Evolutionary conservation across 495 filamentous ascomycete species (phyloP).

Genomic region (Trichocladium uniseriatum): DNA sequence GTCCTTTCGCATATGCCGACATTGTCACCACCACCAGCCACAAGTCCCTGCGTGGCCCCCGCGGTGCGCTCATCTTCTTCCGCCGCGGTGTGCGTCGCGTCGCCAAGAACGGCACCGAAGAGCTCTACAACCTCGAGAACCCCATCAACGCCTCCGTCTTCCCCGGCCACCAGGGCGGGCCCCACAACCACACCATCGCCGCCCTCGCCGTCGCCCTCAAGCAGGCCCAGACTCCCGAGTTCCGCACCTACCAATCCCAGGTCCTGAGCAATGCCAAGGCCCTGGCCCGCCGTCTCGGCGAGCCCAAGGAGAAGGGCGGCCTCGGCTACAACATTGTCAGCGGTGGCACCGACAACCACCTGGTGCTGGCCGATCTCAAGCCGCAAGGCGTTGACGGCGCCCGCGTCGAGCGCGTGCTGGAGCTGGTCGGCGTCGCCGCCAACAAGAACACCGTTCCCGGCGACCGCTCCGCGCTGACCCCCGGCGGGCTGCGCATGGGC

Average conservation of each 20-base stretch:
- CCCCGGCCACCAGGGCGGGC: constrained; percentile 96
- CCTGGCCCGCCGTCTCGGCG: constrained; percentile 64
- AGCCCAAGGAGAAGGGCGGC: constrained; percentile 60
- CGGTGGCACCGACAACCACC: constrained; percentile 93
- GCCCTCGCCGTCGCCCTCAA: constrained; percentile 87
- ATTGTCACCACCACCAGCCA: constrained; percentile 98
- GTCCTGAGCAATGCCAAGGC: constrained; percentile 83
- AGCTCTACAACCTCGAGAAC: constrained; percentile 82
- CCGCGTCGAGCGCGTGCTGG: constrained; percentile 86
- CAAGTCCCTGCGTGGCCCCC: constrained; percentile 90
- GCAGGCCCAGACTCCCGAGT: constrained; percentile 84
- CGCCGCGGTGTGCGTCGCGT: constrained; percentile 79
- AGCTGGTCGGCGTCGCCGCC: constrained; percentile 87
- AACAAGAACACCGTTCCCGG: constrained; percentile 99
- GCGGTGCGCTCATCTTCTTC: constrained; percentile 98
- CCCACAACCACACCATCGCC: constrained; percentile 98
- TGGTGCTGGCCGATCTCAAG: constrained; percentile 92
- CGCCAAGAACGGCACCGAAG: constrained; percentile 71
- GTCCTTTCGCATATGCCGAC: constrained; percentile 82
- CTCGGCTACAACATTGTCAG: constrained; percentile 86
- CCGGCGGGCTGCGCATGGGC: constrained; percentile 84
- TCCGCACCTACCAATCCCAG: constrained; percentile 77
- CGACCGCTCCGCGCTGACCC: constrained; percentile 84
- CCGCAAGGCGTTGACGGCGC: constrained; percentile 83
- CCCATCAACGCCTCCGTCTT: constrained; percentile 96